Evolutionary conservation across 2,329 filamentous ascomycete genomes (phyloP), one percentile per base, ranked within the genome.

Genomic region (Ophiostoma ips): DNA sequence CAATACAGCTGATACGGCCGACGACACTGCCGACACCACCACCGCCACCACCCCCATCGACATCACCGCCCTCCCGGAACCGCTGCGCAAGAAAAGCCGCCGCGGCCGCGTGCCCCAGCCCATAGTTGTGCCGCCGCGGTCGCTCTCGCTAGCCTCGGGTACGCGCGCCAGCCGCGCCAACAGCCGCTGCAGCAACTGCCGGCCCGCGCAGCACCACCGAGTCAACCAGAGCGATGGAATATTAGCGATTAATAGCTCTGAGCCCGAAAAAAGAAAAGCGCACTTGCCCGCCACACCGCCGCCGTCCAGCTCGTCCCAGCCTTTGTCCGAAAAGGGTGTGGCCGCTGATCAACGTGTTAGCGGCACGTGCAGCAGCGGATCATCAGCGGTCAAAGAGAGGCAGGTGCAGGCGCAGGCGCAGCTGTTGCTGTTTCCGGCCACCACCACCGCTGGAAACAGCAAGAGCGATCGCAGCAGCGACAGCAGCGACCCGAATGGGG

Each of bases 91-190:
- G 16, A 46, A 37, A 21, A 46, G 28, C n/a, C 48, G 53, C 10
- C 48, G 44, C 5, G 58, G 53, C 10, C 48, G 44, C 5, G 58
- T 58, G 47, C 61, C 61, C 28, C 59, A 63, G 51, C 63, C 63
- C 34, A 65, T 64, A 55, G 62, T 67, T 50, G 63, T 68, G 48
- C 48, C 53, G 21, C 41, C 48, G 18, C 50, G 36, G 19, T 35
- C 24, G 13, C 15, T 16, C 24, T 38, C 49, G 10, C n/a, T 24
- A 15, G 16, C 41, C 12, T n/a, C 3, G 38, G 48, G 24, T 8
- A 28, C 24, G 24, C 24, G 33, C 33, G 10, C 33, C 15, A n/a
- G n/a, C n/a, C n/a, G n/a, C n/a, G n/a, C n/a, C n/a, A n/a, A n/a
- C n/a, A n/a, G n/a, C n/a, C n/a, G n/a, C n/a, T n/a, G n/a, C n/a